Evolutionary conservation across 2,329 filamentous ascomycete genomes (phyloP), one percentile per base, ranked within the genome.

Genomic region (Cadophora gregata): DNA sequence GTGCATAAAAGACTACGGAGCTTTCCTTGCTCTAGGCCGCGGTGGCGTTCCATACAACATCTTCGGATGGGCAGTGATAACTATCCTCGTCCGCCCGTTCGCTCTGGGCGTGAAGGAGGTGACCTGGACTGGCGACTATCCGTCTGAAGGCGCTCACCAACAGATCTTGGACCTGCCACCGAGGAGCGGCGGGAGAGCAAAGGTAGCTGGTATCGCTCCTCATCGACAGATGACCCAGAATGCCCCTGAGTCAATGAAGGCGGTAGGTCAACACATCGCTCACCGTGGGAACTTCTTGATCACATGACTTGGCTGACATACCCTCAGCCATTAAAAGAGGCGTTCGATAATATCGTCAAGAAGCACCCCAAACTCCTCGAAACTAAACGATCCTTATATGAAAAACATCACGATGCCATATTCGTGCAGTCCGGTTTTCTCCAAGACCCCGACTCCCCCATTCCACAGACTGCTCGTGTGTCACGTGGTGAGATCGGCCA

Each of bases 1-100:
- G 59, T 48, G 42, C 45, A 62, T 62, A n/a, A 33, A n/a, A 50
- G 59, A 62, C n/a, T 62, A 62, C 24, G 27, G 59, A 36, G 59
- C 59, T 7, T 62, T 62, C 21, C 27, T 36, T 5, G 59, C 59
- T 36, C 59, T 62, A 3, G 59, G 59, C 2, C 59, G 8, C 3
- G 59, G 59, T 6, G 59, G 59, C 9, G 16, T 62, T 4, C 59
- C 59, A 2, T 51, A 62, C 19, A 62, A 62, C n/a, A 9, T 62
- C 19, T 62, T 62, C 45, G 59, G 59, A 45, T 62, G 59, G 59
- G 45, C 59, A 25, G 8, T 19, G 25, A 36, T 62, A n/a, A 62
- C 45, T 5, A 50, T 62, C 45, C 25, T 62, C 45, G 45, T 62
- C 27, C 59, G 59, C 6, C 59, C 59, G 9, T 62, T 62, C 29